Evolutionary conservation across 192 early-diverging fungal species (phyloP).

Genomic region (Podila horticola): DNA sequence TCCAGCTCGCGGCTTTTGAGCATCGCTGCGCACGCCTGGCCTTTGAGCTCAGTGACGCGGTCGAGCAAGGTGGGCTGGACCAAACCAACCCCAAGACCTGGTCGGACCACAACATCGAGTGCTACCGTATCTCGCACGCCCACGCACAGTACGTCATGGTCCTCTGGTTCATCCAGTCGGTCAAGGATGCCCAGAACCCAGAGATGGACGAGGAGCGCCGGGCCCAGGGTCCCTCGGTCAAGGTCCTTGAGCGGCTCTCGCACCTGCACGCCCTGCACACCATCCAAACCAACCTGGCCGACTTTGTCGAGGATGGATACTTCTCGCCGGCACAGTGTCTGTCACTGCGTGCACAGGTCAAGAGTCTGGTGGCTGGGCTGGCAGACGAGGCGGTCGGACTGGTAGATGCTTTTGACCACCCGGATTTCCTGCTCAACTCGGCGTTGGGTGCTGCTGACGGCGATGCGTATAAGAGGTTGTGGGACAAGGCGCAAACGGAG

Average conservation of each 20-base stretch:
- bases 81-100: conserved; percentile 26
- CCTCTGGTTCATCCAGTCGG: conserved; percentile 55
- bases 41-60: conserved; percentile 53
- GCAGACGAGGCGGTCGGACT: conserved; percentile 80
- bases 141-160: conserved; percentile 64
- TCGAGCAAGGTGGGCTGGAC: conserved; percentile 28
- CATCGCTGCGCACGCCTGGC: conserved; percentile 61
- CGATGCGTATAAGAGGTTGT: conserved; percentile 72
- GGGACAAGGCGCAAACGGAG: conserved; percentile 41
- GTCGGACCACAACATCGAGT: conserved; percentile 57
- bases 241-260: conserved; percentile 34
- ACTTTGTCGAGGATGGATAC: conserved; percentile 52
- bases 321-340: conserved; percentile 27
- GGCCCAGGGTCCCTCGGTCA: conserved; percentile 18
- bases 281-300: conserved; percentile 48
- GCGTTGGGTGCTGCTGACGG: conserved; percentile 83
- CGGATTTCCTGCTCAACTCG: conserved; percentile 79
- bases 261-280: conserved; percentile 49
- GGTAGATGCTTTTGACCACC: conserved; percentile 81
- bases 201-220: conserved; percentile 18
- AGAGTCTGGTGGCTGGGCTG: conserved; percentile 56
- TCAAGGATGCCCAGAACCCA: conserved; percentile 25
- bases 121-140: conserved; percentile 57
- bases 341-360: conserved; percentile 39
- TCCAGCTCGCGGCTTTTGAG: conserved; percentile 56